These are phyloP conservation scores for Abrus precatorius DNA, from an alignment of 306 rosid genomes.

Conservation along the genomic window DNA sequence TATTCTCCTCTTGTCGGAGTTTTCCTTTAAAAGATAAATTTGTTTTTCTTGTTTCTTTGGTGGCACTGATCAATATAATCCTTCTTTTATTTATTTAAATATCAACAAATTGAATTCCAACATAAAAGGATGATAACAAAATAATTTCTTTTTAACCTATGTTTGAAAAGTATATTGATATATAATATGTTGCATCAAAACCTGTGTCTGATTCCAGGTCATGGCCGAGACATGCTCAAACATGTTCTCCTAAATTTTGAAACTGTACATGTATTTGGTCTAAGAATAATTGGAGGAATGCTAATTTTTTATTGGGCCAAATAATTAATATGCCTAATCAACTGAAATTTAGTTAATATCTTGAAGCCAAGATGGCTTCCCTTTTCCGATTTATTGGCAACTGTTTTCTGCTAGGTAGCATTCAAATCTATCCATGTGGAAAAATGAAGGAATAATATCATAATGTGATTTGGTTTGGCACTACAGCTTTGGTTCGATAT, in stretches of 20 bases:
- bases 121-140: conserved; percentile 40
- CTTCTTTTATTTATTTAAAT: conserved; percentile 7
- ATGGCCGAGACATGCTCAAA: conserved; percentile 47
- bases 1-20: not conserved
- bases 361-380: conserved; percentile 31
- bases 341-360: conserved; percentile 32
- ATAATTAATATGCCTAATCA: conserved; percentile 30
- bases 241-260: conserved; percentile 36
- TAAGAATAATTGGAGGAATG: conserved; percentile 17
- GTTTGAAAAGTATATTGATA: conserved; percentile 9
- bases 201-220: conserved; percentile 48
- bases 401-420: conserved; percentile 27
- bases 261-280: conserved; percentile 45
- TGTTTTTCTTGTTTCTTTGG: conserved; percentile 40
- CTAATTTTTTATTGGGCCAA: conserved; percentile 16
- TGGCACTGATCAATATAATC: not conserved
- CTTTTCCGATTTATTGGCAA: conserved; percentile 41
- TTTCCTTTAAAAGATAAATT: not conserved
- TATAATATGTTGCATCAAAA: conserved; percentile 31
- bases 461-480: conserved; percentile 44
- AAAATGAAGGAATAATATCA: conserved; percentile 41
- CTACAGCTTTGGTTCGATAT: conserved; percentile 1
- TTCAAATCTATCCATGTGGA: conserved; percentile 48
- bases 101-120: conserved; percentile 37
- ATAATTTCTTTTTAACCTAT: conserved; percentile 34